Evolutionary conservation across 1,139 yeast genomes (phyloP), one percentile per base, ranked within the genome.

Genomic region (Yarrowia galli): DNA sequence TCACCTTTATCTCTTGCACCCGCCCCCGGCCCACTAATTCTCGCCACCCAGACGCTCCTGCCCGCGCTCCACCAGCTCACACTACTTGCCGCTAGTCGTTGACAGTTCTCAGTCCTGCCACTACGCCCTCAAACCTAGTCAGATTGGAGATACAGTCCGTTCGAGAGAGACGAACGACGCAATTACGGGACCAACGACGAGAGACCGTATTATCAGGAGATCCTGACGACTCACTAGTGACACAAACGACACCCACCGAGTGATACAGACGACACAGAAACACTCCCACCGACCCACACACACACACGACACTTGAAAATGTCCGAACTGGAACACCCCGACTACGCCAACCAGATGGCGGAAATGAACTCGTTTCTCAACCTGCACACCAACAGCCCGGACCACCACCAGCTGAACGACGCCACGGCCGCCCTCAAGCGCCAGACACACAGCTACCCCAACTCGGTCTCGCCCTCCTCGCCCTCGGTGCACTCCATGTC

Each of bases 321-420:
- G 64, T 58, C 64, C 2, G 64, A 58, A 58, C 20, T 43, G 38
- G 64, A 58, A 18, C 61, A 54, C 48, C 46, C 61, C 46, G 61
- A 54, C 18, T 58, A 58, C 64, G 64, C 64, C 49, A 58, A 43
- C 51, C 64, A 58, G 28, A 58, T 58, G 64, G 64, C 64, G 22
- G 64, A 58, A 22, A 58, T 58, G 64, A 58, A 58, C 64, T 58
- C 64, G 42, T 58, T 58, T 20, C 64, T 58, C 64, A 58, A 58
- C 51, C 51, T 58, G 64, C 64, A 58, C 51, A 58, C 49, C 18
- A 58, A 58, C 51, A 43, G 40, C 51, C 61, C 61, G 23, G 61
- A 58, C 40, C 64, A 56, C 38, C 61, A 42, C 49, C 64, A 58
- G 51, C 40, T 42, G 18, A 22, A 8, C 42, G 51, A 58, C 32